Conservation (phyloP, 345 rosid genomes). For the Eucalyptus erythrocorys region DNA sequence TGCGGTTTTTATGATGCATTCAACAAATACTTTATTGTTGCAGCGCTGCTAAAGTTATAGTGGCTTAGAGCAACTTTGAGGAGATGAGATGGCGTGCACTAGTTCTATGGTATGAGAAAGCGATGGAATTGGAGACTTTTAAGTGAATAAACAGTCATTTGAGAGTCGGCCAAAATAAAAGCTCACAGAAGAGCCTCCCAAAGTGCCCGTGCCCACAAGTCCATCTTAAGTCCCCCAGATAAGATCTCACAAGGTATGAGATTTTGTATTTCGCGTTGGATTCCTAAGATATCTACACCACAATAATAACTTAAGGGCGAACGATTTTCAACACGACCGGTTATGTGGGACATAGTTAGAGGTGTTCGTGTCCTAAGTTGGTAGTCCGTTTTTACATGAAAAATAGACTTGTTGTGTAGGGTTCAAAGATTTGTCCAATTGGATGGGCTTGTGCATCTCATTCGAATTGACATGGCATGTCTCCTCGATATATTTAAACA, state of each 20-base stretch:
- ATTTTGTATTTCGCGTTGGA: too few relatives aligned
- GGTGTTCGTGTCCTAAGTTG: not conserved
- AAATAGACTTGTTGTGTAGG: not conserved
- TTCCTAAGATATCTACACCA: too few relatives aligned
- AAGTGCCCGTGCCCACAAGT: too few relatives aligned
- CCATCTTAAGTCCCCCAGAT: too few relatives aligned
- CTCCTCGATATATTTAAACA: not conserved
- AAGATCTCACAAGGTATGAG: too few relatives aligned
- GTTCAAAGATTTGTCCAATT: not conserved
- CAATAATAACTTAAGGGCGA: too few relatives aligned
- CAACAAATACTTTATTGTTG: not conserved
- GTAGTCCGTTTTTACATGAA: not conserved
- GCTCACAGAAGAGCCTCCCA: too few relatives aligned
- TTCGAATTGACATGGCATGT: not conserved
- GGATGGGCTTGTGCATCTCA: not conserved
- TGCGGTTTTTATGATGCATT: not conserved
- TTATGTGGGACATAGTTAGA: too few relatives aligned
- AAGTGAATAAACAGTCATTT: not conserved
- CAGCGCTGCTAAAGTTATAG: not conserved
- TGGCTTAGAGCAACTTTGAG: not conserved
- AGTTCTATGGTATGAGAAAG: not conserved
- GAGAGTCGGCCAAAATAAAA: too few relatives aligned
- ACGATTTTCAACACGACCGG: too few relatives aligned
- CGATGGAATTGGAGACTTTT: not conserved
- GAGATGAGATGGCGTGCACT: not conserved